Percentiles rank a stretch among this genome's conserved stretches.
Evolutionary conservation across 1,139 yeast genomes (phyloP).

Genomic region (Suhomyces bokatorum): DNA sequence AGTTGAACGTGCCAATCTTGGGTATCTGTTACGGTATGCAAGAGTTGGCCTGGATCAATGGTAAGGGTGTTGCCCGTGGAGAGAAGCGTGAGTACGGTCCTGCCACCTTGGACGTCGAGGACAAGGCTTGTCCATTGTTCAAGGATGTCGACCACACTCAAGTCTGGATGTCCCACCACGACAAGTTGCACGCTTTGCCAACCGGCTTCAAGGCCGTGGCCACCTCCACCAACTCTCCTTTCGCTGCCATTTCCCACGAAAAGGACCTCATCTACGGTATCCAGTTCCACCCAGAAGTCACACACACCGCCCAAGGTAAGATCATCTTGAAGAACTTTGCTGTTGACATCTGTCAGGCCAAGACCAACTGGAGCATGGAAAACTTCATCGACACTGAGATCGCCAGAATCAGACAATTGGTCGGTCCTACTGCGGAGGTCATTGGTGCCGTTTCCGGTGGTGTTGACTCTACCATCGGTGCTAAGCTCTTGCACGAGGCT

Average conservation of each 20-base stretch:
- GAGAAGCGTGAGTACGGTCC: slow-evolving; percentile 99
- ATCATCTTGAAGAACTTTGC: slow-evolving; percentile 88
- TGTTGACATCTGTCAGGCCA: slow-evolving; percentile 80
- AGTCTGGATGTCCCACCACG: slow-evolving; percentile 99
- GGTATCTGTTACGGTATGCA: slow-evolving; percentile 99
- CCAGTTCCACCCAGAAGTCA: slow-evolving; percentile 99
- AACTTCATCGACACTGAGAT: slow-evolving; percentile 97
- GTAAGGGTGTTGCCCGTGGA: slow-evolving; percentile 93
- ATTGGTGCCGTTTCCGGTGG: slow-evolving; percentile 99
- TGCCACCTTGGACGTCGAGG: slow-evolving; percentile 80
- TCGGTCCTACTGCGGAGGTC: slow-evolving; percentile 98
- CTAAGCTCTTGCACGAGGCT: slow-evolving; percentile 96
- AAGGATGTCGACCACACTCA: slow-evolving; percentile 86
- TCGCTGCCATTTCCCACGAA: slow-evolving; percentile 85
- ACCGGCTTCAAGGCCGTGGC: slow-evolving; percentile 88
- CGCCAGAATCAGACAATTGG: slow-evolving; percentile 82
- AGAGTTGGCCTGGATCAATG: slow-evolving; percentile 97
- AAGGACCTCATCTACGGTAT: slow-evolving; percentile 81
- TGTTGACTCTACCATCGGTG: slow-evolving; percentile 99
- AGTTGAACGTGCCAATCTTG: slow-evolving; percentile 87
- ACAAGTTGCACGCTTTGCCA: slow-evolving; percentile 89
- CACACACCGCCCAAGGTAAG: slow-evolving; percentile 93
- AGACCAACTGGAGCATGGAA: slow-evolving; percentile 96
- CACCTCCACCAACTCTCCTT: slow-evolving; percentile 91
- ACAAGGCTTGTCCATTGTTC: slow-evolving; percentile 68